Evolutionary conservation across 176 grass and related monocot genomes (phyloP).

Genomic region (Thinopyrum elongatum): DNA sequence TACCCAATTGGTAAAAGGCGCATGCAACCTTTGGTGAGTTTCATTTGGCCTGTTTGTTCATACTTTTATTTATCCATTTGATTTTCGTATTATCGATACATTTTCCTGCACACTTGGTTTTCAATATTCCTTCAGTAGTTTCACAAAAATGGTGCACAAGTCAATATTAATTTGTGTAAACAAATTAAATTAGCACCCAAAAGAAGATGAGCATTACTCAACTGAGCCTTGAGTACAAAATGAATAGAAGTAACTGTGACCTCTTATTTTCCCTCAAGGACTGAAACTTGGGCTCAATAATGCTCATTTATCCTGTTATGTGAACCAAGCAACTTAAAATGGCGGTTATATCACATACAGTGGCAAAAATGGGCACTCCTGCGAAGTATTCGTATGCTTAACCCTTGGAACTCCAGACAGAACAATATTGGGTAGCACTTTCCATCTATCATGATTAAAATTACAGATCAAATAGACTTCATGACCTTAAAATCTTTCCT

Average conservation of each 20-base stretch:
- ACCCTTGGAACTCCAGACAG: neutral
- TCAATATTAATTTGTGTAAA: neutral
- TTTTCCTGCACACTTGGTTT: neutral
- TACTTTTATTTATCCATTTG: neutral
- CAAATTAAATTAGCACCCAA: neutral
- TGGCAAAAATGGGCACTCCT: neutral
- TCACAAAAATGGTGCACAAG: neutral
- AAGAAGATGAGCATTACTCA: neutral
- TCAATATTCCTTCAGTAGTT: neutral
- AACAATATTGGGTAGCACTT: neutral
- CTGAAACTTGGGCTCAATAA: neutral
- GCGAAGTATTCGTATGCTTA: neutral
- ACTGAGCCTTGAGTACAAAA: neutral
- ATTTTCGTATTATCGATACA: neutral
- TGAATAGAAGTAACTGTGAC: neutral
- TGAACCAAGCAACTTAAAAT: neutral
- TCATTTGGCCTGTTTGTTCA: neutral
- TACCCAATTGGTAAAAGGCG: conserved; percentile 79
- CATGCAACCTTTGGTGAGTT: conserved; percentile 88
- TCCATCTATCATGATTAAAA: neutral
- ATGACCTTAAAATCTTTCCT: neutral
- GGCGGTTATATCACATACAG: neutral
- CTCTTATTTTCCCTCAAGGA: neutral
- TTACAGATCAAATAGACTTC: neutral
- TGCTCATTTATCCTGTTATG: neutral